Evolutionary conservation across 202 grass and related monocot genomes (phyloP).

Genomic region (Carex arenaria): DNA sequence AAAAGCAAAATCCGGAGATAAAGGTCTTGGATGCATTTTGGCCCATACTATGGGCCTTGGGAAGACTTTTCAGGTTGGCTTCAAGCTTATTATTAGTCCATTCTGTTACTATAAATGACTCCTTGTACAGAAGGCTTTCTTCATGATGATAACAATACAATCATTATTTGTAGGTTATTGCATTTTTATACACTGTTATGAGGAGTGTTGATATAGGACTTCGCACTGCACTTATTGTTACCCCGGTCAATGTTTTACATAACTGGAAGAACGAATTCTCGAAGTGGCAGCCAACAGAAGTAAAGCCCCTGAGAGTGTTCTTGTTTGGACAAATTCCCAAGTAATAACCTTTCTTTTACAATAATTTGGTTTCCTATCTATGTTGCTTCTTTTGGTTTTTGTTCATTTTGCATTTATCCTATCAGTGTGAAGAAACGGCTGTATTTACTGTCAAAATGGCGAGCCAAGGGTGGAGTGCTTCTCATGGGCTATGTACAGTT

Average conservation of each 20-base stretch:
- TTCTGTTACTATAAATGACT: constrained; percentile 13
- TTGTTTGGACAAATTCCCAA: constrained; percentile 90
- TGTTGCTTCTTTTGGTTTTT: background rate
- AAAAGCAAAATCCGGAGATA: constrained; percentile 85
- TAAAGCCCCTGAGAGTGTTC: constrained; percentile 67
- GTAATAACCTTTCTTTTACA: constrained; percentile 28
- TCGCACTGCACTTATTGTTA: constrained; percentile 79
- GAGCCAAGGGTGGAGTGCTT: constrained; percentile 78
- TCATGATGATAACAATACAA: constrained; percentile 14
- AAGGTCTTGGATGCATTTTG: constrained; percentile 97
- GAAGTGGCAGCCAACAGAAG: constrained; percentile 73
- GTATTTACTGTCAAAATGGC: constrained; percentile 81
- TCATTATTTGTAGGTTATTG: constrained; percentile 73
- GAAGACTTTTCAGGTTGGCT: constrained; percentile 92
- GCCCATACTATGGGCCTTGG: constrained; percentile 98
- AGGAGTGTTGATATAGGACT: constrained; percentile 63
- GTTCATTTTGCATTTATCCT: constrained; percentile 14
- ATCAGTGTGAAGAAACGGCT: constrained; percentile 59
- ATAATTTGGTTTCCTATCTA: constrained; percentile 10
- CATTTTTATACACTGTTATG: constrained; percentile 90
- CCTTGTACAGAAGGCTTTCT: constrained; percentile 10
- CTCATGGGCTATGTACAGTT: constrained; percentile 95
- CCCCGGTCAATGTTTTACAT: constrained; percentile 96
- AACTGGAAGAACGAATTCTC: constrained; percentile 90
- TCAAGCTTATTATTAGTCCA: constrained; percentile 12